A percentile compares a stretch with the other conserved stretches of the same genome.
Evolutionary conservation across 306 rosid species (phyloP).

Genomic region (Ammopiptanthus mongolicus): DNA sequence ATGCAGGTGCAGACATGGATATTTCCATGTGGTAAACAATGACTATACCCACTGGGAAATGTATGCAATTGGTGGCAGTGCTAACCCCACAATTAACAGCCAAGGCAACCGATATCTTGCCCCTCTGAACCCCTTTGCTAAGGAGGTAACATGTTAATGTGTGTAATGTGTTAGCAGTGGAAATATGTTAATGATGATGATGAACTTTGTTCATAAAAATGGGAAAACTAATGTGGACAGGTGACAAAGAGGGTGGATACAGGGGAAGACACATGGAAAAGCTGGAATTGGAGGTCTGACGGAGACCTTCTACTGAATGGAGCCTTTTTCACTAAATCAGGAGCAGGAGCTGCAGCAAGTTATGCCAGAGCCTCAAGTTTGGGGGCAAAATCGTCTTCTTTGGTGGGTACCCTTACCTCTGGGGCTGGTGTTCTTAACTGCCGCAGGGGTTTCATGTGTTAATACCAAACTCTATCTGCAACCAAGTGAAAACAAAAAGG

Average conservation of each 20-base stretch:
- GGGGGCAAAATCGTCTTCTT: constrained; percentile 89
- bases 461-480: constrained; percentile 24
- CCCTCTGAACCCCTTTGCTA: constrained; percentile 68
- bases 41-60: constrained; percentile 98
- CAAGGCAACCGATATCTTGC: constrained; percentile 98
- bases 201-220: background rate
- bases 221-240: constrained; percentile 34
- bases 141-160: constrained; percentile 54
- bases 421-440: constrained; percentile 72
- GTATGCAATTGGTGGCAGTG: constrained; percentile 99
- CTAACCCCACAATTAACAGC: constrained; percentile 93
- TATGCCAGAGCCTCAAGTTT: constrained; percentile 99
- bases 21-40: constrained; percentile 96
- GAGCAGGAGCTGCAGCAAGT: constrained; percentile 74
- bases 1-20: constrained; percentile 96
- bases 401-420: constrained; percentile 71
- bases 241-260: constrained; percentile 84
- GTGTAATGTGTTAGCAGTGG: background rate
- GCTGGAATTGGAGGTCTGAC: constrained; percentile 96
- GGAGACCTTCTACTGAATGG: constrained; percentile 94
- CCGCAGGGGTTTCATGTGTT: constrained; percentile 62
- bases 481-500: background rate
- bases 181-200: background rate
- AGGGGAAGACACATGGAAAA: constrained; percentile 40
- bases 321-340: constrained; percentile 82